phyloP scores from a whole-genome alignment of 176 grass and related monocot species.

The Echinochloa phyllopogon region DNA sequence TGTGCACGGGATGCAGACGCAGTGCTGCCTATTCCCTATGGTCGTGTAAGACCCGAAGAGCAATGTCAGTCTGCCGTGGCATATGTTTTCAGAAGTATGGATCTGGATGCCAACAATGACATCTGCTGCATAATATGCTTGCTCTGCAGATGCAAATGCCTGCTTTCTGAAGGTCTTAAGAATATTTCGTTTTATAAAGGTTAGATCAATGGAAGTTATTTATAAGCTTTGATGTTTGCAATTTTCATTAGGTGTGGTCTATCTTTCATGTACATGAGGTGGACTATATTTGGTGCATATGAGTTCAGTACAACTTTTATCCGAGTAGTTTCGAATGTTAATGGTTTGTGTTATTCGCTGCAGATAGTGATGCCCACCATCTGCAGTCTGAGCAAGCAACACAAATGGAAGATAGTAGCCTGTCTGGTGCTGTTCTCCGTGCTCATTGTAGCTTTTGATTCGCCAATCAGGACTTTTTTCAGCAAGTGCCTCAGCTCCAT shows the following conservation, averaged over 20 bases:
- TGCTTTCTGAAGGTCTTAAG: neutral
- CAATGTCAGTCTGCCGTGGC: too few species aligned
- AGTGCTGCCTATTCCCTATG: neutral
- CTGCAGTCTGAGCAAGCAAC: constrained; percentile 31
- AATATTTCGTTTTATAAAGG: neutral
- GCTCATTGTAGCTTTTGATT: constrained; percentile 18
- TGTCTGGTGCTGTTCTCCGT: constrained; percentile 34
- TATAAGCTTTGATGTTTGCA: neutral
- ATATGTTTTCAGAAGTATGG: neutral
- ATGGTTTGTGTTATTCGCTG: neutral
- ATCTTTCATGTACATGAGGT: neutral
- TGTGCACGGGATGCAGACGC: neutral
- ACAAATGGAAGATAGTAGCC: constrained; percentile 7
- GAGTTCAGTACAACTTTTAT: neutral
- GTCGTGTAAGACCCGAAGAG: neutral
- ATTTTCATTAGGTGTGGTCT: neutral
- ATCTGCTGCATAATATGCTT: neutral
- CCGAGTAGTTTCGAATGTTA: neutral
- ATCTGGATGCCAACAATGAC: neutral
- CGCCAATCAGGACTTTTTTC: neutral
- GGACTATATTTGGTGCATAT: neutral
- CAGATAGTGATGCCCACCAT: constrained; percentile 19
- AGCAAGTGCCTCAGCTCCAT: constrained; percentile 7
- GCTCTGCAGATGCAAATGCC: neutral
- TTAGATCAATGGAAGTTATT: neutral